Evolutionary conservation across 805 yeast genomes (phyloP).

Genomic region (Zygoascus ofunaensis): DNA sequence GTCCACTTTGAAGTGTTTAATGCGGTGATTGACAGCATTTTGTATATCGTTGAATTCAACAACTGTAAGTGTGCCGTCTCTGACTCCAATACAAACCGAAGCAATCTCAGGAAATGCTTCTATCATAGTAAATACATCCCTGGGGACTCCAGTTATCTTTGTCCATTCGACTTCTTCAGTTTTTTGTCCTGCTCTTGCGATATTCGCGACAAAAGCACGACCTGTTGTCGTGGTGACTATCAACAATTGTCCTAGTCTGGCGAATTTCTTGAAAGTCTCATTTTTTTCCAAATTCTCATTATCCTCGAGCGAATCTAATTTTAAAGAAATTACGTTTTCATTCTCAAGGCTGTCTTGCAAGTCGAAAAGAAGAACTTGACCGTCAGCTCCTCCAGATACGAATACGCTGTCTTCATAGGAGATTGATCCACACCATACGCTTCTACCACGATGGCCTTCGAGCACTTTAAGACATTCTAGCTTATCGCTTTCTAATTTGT

Average conservation of each 20-base stretch:
- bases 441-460: slow-evolving; percentile 76
- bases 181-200: background rate
- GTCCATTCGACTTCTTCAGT: slow-evolving; percentile 6
- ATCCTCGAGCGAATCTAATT: background rate
- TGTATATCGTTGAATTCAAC: slow-evolving; percentile 17
- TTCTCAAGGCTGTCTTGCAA: slow-evolving; percentile 8
- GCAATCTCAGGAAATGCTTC: slow-evolving; percentile 35
- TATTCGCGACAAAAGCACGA: slow-evolving; percentile 32
- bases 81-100: slow-evolving; percentile 34
- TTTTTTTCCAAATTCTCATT: slow-evolving; percentile 23
- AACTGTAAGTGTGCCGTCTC: slow-evolving; percentile 22
- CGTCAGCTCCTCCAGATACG: slow-evolving; percentile 93
- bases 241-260: slow-evolving; percentile 38
- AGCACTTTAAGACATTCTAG: slow-evolving; percentile 40
- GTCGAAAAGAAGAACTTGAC: slow-evolving; percentile 60
- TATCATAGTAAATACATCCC: slow-evolving; percentile 15
- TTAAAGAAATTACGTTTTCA: slow-evolving; percentile 1
- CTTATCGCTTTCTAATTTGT: slow-evolving; percentile 21
- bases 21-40: slow-evolving; percentile 3
- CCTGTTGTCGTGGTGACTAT: slow-evolving; percentile 56
- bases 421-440: slow-evolving; percentile 63
- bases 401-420: slow-evolving; percentile 46
- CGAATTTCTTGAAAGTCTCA: slow-evolving; percentile 56
- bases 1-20: slow-evolving; percentile 15
- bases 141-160: slow-evolving; percentile 5